phyloP scores from a whole-genome alignment of 2,329 filamentous ascomycete species.

The Plenodomus biglobosus region DNA sequence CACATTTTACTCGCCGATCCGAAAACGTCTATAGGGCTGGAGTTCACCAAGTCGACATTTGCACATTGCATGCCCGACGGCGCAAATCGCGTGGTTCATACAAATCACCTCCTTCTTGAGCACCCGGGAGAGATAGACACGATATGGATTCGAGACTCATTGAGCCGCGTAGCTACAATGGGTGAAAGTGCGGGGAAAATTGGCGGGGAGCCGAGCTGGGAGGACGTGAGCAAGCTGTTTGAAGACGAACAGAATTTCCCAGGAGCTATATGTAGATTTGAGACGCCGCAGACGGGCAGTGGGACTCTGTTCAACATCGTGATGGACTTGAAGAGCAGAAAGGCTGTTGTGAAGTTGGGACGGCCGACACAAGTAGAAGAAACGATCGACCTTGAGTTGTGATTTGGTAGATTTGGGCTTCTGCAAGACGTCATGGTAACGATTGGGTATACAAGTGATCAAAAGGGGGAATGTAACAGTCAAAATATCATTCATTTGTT shows the following conservation, averaged over 20 bases:
- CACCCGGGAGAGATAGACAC: constrained; percentile 46
- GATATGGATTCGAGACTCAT: constrained; percentile 48
- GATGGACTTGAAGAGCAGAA: constrained; percentile 40
- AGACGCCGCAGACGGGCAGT: constrained; percentile 31
- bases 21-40: constrained; percentile 51
- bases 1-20: constrained; percentile 59
- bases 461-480: neutral
- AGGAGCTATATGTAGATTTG: constrained; percentile 33
- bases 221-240: constrained; percentile 40
- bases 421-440: neutral
- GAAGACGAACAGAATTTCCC: constrained; percentile 48
- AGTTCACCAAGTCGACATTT: constrained; percentile 48
- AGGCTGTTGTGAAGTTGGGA: constrained; percentile 32
- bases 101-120: constrained; percentile 48
- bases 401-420: neutral
- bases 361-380: constrained; percentile 37
- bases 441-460: neutral
- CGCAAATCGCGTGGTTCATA: constrained; percentile 43
- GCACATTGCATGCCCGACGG: constrained; percentile 39
- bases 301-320: constrained; percentile 43
- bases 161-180: constrained; percentile 43
- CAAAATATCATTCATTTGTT: neutral
- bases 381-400: constrained; percentile 25
- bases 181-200: constrained; percentile 30
- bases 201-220: constrained; percentile 26